Evolutionary conservation across 306 rosid genomes (phyloP), one percentile per base, ranked within the genome.

Genomic region (Ormosia semicastrata): DNA sequence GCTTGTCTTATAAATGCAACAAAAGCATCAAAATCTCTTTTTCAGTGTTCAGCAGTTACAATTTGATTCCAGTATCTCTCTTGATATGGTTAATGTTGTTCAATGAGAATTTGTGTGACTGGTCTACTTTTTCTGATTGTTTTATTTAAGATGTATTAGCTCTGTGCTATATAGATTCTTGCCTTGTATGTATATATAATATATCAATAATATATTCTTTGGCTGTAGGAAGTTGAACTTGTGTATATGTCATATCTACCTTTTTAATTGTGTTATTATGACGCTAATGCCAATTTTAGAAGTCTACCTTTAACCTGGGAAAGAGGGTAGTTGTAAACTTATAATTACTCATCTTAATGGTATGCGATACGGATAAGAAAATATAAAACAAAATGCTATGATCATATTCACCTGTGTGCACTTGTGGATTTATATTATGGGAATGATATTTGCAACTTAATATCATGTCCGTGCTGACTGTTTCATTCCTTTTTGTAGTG

Each of bases 401-500:
- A 76, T 56, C 52, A 41, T 70, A 58, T 57, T 47, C 15, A 54
- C 54, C 47, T 33, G 15, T 44, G 29, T 66, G 81, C 44, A 17
- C 15, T 6, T 44, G 14, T 40, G 59, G 50, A 67, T 8, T 30
- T 36, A 44, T 46, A 52, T 43, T 53, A 47, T 36, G 10, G 11
- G 14, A 57, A 40, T 64, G 7, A 30, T 30, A 30, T 8, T 30
- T 78, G 59, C 57, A 15, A 34, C 36, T 66, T 36, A 43, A 74
- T 15, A 32, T 64, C 13, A 5, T 73, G 80, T 6, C 57, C 54
- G 34, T 79, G 71, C 60, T 60, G 52, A 59, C 44, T 68, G 49
- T 5, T 66, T 43, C 12, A 40, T 79, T 54, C 24, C 15, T 6
- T 34, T 53, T 37, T 37, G 67, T 72, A 92, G 97, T 69, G 90